Base-by-base conservation (phyloP, 2,329 filamentous ascomycete genomes). In the Aspergillus japonicus region DNA sequence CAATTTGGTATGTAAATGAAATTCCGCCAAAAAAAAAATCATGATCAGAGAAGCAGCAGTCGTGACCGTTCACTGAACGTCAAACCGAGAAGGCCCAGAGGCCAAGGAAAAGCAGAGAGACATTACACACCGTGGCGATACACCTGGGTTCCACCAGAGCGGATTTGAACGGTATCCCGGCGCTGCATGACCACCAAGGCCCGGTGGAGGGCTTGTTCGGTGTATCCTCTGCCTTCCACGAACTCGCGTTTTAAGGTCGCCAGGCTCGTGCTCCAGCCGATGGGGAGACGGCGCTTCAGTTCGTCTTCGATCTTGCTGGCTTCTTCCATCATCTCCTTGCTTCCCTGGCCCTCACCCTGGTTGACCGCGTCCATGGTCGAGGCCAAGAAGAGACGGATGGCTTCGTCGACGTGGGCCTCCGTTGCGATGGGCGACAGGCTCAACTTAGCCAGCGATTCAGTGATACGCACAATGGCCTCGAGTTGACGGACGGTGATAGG, bases 361-460 rank as follows among this genome's bases (percentile, higher is more conserved):
- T 91, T 94, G 58, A 98, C 92, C 7, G 95, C 95, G 71, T 99
- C 94, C 95, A 99, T 98, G 59, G 95, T 99, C 3, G 89, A 93
- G 65, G 93, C 95, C 31, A 99, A 81, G 87, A 99, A 99, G 16
- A 99, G 85, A 0, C 95, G 89, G 69, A 99, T 99, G 2, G 95
- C 95, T 79, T 99, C 95, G 71, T 99, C 94, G 55, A 99, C 95
- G 71, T 99, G 95, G 50, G 87, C 83, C 75, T 97, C 94, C 0
- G 90, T 93, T 2, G 94, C 95, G 47, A 97, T 83, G 3, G 93
- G 89, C 0, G 90, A 91, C 8, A 99, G 85, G 0, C 89, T 88
- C 48, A 99, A 82, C 76, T 99, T 99, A 58, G 95, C 95, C 2
- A 99, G 85, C 0, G 95, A 92, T 75, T 99, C 95, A 2, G 93